A percentile compares a stretch with the other conserved stretches of the same genome.
phyloP scores from a whole-genome alignment of 1,139 yeast genomes.

The Kazachstania sp. region DNA sequence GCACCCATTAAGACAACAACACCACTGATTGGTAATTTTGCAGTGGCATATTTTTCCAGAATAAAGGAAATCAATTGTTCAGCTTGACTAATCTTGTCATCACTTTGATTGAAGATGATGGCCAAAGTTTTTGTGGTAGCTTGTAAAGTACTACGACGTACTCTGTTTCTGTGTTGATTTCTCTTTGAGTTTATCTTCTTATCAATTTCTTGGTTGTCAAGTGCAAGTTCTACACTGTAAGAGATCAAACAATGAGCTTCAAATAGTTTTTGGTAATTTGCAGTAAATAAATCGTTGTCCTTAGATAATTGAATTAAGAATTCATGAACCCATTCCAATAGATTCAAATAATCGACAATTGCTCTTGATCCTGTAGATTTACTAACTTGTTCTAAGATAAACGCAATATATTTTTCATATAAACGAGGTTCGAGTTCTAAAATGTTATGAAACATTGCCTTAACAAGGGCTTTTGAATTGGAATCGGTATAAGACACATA shows the following conservation, averaged over 20 bases:
- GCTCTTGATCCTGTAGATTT: conserved; percentile 23
- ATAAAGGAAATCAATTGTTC: conserved; percentile 9
- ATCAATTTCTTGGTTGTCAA: conserved; percentile 21
- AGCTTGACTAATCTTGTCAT: conserved; percentile 7
- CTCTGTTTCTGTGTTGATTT: conserved; percentile 42
- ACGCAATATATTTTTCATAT: conserved; percentile 35
- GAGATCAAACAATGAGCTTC: conserved; percentile 21
- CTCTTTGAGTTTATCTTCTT: conserved; percentile 20
- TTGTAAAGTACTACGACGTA: conserved; percentile 38
- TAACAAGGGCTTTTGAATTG: conserved; percentile 38
- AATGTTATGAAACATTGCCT: conserved; percentile 35
- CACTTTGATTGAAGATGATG: conserved; percentile 13
- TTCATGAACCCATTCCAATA: conserved; percentile 26
- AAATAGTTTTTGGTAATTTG: conserved; percentile 12
- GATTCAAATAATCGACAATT: conserved; percentile 23
- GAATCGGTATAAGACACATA: conserved; percentile 39
- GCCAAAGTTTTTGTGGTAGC: conserved; percentile 31
- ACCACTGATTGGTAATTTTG: conserved; percentile 27
- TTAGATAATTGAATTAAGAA: conserved; percentile 14
- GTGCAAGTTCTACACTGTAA: conserved; percentile 17
- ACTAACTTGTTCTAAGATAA: conserved; percentile 32
- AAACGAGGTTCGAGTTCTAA: conserved; percentile 32
- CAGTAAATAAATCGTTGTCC: conserved; percentile 11
- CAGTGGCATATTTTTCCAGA: conserved; percentile 11
- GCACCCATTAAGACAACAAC: conserved; percentile 35